Percentiles rank a stretch among this genome's conserved stretches.
These are phyloP conservation scores for Aspergillus saccharolyticus DNA, from an alignment of 495 filamentous ascomycete species.

Conservation along the genomic window DNA sequence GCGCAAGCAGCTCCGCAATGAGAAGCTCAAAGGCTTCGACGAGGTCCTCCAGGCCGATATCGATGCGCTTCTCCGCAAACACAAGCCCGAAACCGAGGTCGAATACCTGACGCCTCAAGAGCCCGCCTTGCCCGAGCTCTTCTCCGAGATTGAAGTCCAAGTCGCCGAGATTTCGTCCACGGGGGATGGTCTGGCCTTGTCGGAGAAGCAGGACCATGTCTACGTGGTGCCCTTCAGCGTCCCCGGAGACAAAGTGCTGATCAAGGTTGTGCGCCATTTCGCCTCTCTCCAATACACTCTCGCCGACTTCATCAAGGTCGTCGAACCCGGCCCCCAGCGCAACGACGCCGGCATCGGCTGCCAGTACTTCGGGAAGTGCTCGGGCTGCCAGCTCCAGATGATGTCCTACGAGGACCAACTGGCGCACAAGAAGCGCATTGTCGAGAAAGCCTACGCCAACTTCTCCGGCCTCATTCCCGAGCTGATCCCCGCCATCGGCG, in stretches of 20 bases:
- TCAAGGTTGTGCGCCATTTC: slow-evolving; percentile 70
- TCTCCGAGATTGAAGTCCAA: slow-evolving; percentile 72
- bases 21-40: slow-evolving; percentile 46
- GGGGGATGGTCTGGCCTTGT: slow-evolving; percentile 75
- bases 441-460: slow-evolving; percentile 87
- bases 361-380: slow-evolving; percentile 80
- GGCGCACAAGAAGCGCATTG: slow-evolving; percentile 72
- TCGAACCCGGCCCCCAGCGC: slow-evolving; percentile 65
- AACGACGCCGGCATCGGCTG: slow-evolving; percentile 74
- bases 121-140: slow-evolving; percentile 55
- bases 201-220: slow-evolving; percentile 61
- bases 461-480: slow-evolving; percentile 78
- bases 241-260: slow-evolving; percentile 75
- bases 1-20: slow-evolving; percentile 51
- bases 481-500: slow-evolving; percentile 66
- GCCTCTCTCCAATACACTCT: slow-evolving; percentile 56
- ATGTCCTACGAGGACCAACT: slow-evolving; percentile 84
- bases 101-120: slow-evolving; percentile 9
- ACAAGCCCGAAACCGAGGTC: slow-evolving; percentile 31
- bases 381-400: slow-evolving; percentile 97
- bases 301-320: slow-evolving; percentile 75
- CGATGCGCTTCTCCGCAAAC: slow-evolving; percentile 50
- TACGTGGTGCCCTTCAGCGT: slow-evolving; percentile 87
- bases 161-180: slow-evolving; percentile 78
- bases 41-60: slow-evolving; percentile 74